These are phyloP conservation scores for Pseudogymnoascus sp. DNA, from an alignment of 2,329 filamentous ascomycete species.

Conservation along the genomic window DNA sequence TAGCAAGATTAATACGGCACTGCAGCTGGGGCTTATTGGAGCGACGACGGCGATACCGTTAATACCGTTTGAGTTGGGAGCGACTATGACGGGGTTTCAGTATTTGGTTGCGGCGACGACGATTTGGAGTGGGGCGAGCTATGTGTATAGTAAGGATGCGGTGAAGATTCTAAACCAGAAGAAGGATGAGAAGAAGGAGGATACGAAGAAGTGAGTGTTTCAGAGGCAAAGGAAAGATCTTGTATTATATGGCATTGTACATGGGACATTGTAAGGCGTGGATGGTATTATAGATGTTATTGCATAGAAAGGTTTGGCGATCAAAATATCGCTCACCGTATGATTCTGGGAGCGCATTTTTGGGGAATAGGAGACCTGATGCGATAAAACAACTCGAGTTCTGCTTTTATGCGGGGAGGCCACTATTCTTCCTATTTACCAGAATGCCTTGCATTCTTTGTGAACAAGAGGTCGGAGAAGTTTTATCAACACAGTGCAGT, in stretches of 20 bases:
- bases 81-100: constrained; percentile 53
- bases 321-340: neutral
- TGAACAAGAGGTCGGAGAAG: neutral
- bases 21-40: constrained; percentile 82
- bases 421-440: neutral
- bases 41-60: constrained; percentile 74
- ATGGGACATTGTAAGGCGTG: neutral
- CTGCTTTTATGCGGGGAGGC: neutral
- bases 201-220: neutral
- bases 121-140: constrained; percentile 87
- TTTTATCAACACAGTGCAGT: neutral
- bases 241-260: constrained; percentile 5
- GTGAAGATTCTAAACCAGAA: constrained; percentile 66
- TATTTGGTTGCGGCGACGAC: constrained; percentile 84
- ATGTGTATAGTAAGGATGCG: constrained; percentile 81
- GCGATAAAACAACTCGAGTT: neutral
- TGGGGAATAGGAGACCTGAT: neutral
- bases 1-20: constrained; percentile 86
- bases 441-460: neutral
- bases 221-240: neutral
- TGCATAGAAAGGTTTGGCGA: neutral
- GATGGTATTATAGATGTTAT: constrained; percentile 1
- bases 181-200: constrained; percentile 9
- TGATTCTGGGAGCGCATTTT: neutral
- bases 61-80: constrained; percentile 47